Percentiles rank a stretch among this genome's conserved stretches.
Conservation (phyloP, 768 basidiomycete genomes). For the Pulveroboletus sp. region DNA sequence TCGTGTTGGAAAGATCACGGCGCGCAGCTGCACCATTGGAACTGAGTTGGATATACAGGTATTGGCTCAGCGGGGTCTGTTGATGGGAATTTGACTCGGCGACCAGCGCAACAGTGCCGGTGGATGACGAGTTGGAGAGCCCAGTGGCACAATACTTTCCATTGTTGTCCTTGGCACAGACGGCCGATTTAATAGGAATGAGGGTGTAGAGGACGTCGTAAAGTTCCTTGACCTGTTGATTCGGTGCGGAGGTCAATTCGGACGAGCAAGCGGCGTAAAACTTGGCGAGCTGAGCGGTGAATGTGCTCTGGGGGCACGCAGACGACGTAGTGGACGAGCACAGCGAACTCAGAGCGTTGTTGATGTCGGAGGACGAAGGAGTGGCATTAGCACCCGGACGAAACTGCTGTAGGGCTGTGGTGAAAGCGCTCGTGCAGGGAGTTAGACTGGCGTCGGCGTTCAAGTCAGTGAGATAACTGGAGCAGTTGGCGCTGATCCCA, state of each 20-base stretch:
- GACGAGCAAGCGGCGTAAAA: constrained; percentile 68
- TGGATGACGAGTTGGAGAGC: constrained; percentile 31
- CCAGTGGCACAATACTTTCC: constrained; percentile 66
- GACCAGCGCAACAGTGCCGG: constrained; percentile 14
- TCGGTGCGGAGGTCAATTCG: constrained; percentile 59
- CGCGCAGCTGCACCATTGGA: constrained; percentile 15
- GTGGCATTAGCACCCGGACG: constrained; percentile 39
- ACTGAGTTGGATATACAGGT: constrained; percentile 22
- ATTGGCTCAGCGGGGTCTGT: constrained; percentile 17
- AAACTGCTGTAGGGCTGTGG: constrained; percentile 54
- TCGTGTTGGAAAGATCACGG: constrained; percentile 26
- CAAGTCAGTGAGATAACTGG: constrained; percentile 53
- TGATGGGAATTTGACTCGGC: constrained; percentile 4
- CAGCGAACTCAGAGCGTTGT: constrained; percentile 46
- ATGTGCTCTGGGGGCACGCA: constrained; percentile 50
- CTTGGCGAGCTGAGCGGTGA: constrained; percentile 57
- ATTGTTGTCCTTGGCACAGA: constrained; percentile 72
- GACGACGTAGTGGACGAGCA: constrained; percentile 45
- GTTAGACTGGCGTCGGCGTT: constrained; percentile 55
- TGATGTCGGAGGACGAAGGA: constrained; percentile 41
- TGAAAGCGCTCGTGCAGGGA: constrained; percentile 60
- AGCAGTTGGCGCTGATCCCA: constrained; percentile 53
- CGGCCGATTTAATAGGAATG: constrained; percentile 55
- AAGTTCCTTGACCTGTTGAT: constrained; percentile 46
- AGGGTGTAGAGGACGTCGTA: constrained; percentile 84